Evolutionary conservation across 306 rosid species (phyloP), one percentile per base, ranked within the genome.

Genomic region (Malus orientalis): DNA sequence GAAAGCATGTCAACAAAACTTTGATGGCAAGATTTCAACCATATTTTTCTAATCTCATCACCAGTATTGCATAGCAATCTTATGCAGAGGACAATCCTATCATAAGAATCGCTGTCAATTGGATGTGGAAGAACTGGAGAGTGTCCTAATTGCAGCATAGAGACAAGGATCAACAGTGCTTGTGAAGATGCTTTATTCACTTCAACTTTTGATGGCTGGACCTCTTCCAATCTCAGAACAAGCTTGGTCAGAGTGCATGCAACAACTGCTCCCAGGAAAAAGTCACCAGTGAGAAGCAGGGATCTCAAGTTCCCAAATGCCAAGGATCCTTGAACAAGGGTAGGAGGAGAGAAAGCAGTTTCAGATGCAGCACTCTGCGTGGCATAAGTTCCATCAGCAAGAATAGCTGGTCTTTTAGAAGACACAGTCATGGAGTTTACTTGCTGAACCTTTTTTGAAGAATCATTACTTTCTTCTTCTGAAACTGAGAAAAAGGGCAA

Each of bases 261-360:
- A 1, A 90, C 85, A 18, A 90, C 91, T 2, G 92, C 92, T 78
- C 89, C 92, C 13, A 90, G 96, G 76, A 86, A 90, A 84, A 85
- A 90, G 85, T 90, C 96, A 29, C 96, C 96, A 0, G 91, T 76
- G 11, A 90, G 92, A 79, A 90, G 84, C 75, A 88, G 68, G n/a
- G 96, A 88, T 75, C 96, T 88, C 89, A 90, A 74, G 82, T 90
- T 90, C 53, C 96, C 96, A 27, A 88, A 90, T 30, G 92, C 76
- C 53, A 90, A 78, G 0, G 89, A 86, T 23, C 96, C 96, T 55
- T 88, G 96, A 33, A 90, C 87, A 53, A 90, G 71, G 62, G 88
- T 83, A 59, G 89, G 96, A 0, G 88, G 89, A 3, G 96, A 86
- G 83, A 86, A 79, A 54, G 86, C 84, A 74, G 92, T 90, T 79